Base-by-base conservation (phyloP, 805 yeast species). In the Zygosaccharomyces lentus region DNA sequence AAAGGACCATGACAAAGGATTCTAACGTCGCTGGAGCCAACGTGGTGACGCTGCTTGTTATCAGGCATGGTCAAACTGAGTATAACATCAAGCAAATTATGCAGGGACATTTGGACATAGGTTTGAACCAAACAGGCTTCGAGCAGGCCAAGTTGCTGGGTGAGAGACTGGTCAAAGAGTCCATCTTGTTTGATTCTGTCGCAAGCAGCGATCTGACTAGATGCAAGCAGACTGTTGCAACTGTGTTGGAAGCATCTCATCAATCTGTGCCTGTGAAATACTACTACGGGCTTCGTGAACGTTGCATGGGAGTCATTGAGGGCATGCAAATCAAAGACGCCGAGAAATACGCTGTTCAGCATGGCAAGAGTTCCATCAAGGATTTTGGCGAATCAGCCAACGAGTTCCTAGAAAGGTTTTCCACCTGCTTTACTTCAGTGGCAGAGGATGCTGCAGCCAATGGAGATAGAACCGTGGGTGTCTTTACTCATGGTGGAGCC, bases 51-150 rank as follows among this genome's bases (percentile, higher is more conserved):
- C 56, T 85, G 2, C 82, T 83, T 52, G 62, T 87, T 4, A 77
- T 87, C 4, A 77, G 96, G 57, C 96, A 87, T 56, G 96, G 96
- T 1, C 93, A 84, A 61, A 87, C 96, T 0, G 81, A 81, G 46
- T 81, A 82, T 64, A 87, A 87, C 59, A 72, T 73, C 31, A 60
- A 74, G 43, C 82, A 80, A 64, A 82, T 84, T 40, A 64, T 87
- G 31, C 96, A 87, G 64, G 96, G 96, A 1, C 96, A 87, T 58
- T 57, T 56, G 37, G 83, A 87, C 58, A 77, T 81, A 4, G 74
- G 78, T 15, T 59, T 88, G 45, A 87, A 87, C 57, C 74, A 66
- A 0, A 71, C 69, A 3, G 96, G 96, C 0, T 46, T 58, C 2
- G 54, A 66, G 3, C 96, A 87, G 61, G 88, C 90, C 1, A 55